Base-by-base conservation (phyloP, 208 protist genomes). In the Crithidia fasciculata region DNA sequence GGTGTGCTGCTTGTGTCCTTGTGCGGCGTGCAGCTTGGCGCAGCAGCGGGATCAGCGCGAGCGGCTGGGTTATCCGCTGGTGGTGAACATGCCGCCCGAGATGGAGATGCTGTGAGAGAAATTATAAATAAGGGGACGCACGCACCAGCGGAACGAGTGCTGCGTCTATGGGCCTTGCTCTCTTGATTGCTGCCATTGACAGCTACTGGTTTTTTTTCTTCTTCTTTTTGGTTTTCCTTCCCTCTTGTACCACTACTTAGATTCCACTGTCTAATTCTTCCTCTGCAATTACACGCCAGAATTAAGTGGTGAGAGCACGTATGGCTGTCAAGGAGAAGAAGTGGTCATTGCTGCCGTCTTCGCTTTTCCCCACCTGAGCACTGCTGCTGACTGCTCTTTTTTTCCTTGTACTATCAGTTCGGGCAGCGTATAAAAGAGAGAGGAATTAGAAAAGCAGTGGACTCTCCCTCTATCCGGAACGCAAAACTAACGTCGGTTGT, bases 31-130 rank as follows among this genome's bases (percentile, higher is more conserved):
- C 60, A 73, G 60, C 12, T n/a, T 88, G 52, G 84, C 84, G 7
- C 84, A 88, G 69, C 80, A 88, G 47, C 69, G 69, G 36, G 84
- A 88, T 57, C 80, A 82, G 54, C 50, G 85, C 54, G 63, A 75
- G 56, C 63, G 81, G 15, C 72, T 74, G 3, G 81, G 84, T 4
- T 89, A 76, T 47, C 84, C 81, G 28, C 74, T 82, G 15, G 67
- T 80, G 47, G 56, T 80, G 47, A 39, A 71, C 37, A 45, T 70
- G 40, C 74, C 74, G 16, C 62, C 68, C 12, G 68, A 70, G 55
- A 73, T 74, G 54, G 74, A 74, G 28, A 74, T 80, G 68, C 52
- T 71, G 62, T 80, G 71, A 28, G 28, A 28, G 28, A 59, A 13
- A 19, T 4, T 58, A 16, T 50, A 64, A 8, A 50, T 4, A n/a